Evolutionary conservation across 208 protist genomes (phyloP).

Genomic region (Trichomonas gallinae): DNA sequence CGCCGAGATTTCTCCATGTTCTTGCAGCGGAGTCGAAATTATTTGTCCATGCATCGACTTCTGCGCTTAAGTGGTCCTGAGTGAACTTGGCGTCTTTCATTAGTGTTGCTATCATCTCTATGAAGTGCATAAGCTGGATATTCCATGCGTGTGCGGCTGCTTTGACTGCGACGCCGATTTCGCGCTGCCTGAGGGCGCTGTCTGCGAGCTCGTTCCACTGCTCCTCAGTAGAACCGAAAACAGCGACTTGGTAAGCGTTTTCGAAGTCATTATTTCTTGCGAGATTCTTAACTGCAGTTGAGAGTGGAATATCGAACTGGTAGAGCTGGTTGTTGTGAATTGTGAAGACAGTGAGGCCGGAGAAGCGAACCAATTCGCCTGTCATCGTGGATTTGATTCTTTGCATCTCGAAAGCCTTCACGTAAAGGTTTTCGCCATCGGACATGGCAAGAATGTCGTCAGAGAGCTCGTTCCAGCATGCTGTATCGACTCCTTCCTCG

Average conservation of each 20-base stretch:
- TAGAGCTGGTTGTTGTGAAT: background rate
- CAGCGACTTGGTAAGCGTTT: background rate
- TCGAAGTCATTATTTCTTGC: background rate
- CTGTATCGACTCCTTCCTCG: background rate
- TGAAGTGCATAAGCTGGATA: background rate
- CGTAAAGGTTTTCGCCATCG: background rate
- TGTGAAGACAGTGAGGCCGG: background rate
- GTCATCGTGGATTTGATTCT: background rate
- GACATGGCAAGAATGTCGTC: background rate
- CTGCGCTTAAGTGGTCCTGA: background rate
- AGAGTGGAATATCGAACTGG: background rate
- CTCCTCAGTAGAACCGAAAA: background rate
- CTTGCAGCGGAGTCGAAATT: background rate
- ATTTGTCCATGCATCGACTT: background rate
- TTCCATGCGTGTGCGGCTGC: background rate
- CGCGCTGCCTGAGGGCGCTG: background rate
- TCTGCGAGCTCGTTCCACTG: background rate
- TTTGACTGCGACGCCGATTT: background rate
- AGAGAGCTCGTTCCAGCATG: background rate
- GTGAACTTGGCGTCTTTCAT: background rate
- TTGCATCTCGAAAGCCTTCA: background rate
- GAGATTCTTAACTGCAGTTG: background rate
- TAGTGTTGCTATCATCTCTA: background rate
- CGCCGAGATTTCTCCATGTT: background rate
- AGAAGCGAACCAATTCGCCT: background rate